phyloP scores from a whole-genome alignment of 169 alveolate species.

The Cryptosporidium canis region DNA sequence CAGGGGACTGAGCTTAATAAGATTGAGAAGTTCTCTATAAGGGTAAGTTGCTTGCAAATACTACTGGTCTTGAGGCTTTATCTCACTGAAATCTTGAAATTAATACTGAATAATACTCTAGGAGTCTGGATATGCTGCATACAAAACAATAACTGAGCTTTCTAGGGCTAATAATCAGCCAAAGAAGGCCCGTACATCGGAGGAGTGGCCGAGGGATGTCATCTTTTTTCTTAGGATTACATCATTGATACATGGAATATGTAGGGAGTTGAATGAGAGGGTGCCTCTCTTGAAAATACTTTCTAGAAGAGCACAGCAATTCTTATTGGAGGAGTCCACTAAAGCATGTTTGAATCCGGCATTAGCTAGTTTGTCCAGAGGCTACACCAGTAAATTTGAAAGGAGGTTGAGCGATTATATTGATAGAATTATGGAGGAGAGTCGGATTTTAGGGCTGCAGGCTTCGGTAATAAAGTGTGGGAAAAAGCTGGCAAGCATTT shows the following conservation, averaged over 20 bases:
- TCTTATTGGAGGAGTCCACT: slow-evolving; percentile 10
- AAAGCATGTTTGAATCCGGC: not conserved
- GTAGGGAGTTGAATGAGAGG: slow-evolving; percentile 80
- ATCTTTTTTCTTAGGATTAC: slow-evolving; percentile 84
- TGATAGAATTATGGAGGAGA: not conserved
- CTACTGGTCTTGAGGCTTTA: not conserved
- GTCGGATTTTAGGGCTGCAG: slow-evolving; percentile 76
- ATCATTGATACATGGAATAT: slow-evolving; percentile 84
- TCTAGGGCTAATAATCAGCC: slow-evolving; percentile 69
- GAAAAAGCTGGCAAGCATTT: slow-evolving; percentile 62
- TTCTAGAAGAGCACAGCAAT: slow-evolving; percentile 79
- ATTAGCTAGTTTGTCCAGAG: not conserved
- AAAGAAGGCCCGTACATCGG: slow-evolving; percentile 77
- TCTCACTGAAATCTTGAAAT: not conserved
- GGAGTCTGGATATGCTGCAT: slow-evolving; percentile 70
- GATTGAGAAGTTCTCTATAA: slow-evolving; percentile 22
- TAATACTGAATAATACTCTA: not conserved
- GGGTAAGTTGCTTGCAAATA: slow-evolving; percentile 7
- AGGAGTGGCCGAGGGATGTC: slow-evolving; percentile 85
- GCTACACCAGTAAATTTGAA: slow-evolving; percentile 11
- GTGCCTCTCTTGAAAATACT: slow-evolving; percentile 82
- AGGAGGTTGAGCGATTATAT: slow-evolving; percentile 10
- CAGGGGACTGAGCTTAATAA: slow-evolving; percentile 75
- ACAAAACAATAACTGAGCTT: slow-evolving; percentile 56
- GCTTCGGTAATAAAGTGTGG: slow-evolving; percentile 76